A percentile compares a stretch with the other conserved stretches of the same genome.
Evolutionary conservation across 495 filamentous ascomycete species (phyloP).

Genomic region (Xylaria scruposa): DNA sequence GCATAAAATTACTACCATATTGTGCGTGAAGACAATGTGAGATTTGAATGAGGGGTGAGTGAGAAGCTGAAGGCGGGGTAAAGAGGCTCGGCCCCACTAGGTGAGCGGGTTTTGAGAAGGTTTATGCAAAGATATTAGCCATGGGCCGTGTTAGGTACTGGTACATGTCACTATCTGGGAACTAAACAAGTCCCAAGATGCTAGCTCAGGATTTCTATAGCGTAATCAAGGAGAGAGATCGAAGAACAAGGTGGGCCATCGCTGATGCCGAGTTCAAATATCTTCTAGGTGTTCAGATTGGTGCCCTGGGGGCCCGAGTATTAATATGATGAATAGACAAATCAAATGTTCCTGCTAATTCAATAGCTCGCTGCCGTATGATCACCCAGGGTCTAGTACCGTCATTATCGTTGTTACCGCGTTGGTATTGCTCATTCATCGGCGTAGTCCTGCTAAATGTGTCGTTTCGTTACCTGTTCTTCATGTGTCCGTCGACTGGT

Average conservation of each 20-base stretch:
- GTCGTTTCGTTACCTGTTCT: neutral
- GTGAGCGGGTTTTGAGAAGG: conserved; percentile 29
- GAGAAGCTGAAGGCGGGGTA: conserved; percentile 5
- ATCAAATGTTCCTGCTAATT: neutral
- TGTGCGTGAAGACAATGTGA: neutral
- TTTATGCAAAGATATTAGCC: conserved; percentile 26
- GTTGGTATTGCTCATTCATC: neutral
- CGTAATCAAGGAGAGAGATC: neutral
- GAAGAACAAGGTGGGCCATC: neutral
- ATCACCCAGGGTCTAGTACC: neutral
- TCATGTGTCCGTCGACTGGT: neutral
- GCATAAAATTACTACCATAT: neutral
- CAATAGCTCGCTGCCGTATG: neutral
- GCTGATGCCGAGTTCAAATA: neutral
- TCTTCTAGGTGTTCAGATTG: neutral
- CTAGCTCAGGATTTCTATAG: neutral
- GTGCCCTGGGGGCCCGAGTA: neutral
- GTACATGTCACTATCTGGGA: conserved; percentile 14
- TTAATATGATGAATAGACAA: conserved; percentile 3
- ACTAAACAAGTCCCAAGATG: neutral
- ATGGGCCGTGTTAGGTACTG: neutral
- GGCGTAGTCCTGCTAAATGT: neutral
- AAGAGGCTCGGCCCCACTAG: neutral
- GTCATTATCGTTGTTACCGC: neutral
- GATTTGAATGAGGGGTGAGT: neutral